Base-by-base conservation (phyloP, 805 yeast species). In the Tetrapisispora namnaoensis region DNA sequence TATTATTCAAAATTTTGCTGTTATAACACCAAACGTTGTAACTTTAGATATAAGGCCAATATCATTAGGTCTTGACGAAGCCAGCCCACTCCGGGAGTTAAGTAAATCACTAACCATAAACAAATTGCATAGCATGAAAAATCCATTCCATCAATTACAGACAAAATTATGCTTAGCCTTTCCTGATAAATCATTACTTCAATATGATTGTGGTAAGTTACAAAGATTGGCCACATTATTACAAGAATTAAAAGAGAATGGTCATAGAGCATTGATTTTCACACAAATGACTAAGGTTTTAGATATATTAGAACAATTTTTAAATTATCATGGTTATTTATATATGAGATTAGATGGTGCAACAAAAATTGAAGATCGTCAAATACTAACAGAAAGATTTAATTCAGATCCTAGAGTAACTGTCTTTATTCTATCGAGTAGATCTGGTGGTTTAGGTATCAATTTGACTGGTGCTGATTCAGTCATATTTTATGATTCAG, bases 381-480 rank as follows among this genome's bases (percentile, higher is more conserved):
- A 93, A 65, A 74, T 90, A 18, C 69, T 93, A 59, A 93, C 99
- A 0, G 99, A 93, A 60, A 74, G 91, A 53, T 93, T 93, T 70
- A 93, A 93, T 63, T 77, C 82, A 45, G 99, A 93, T 63, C 72
- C 83, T 14, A 76, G 82, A 53, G 83, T 91, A 42, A 93, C 95
- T 3, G 95, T 90, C 18, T 93, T 93, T 60, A 93, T 93, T 45
- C 67, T 93, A 47, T 88, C 96, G 3, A 88, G 97, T 2, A 79
- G 99, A 68, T 93, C 99, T 2, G 99, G 99, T 66, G 99, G 99
- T 36, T 74, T 95, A 56, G 99, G 99, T 63, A 93, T 93, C 65
- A 93, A 93, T 61, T 70, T 93, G 55, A 93, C 99, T 0, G 99
- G 98, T 62, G 99, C 99, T 0, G 99, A 93, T 61, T 93, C 99